Evolutionary conservation across 805 yeast species (phyloP).

Genomic region (Kodamaea lidongshanica): DNA sequence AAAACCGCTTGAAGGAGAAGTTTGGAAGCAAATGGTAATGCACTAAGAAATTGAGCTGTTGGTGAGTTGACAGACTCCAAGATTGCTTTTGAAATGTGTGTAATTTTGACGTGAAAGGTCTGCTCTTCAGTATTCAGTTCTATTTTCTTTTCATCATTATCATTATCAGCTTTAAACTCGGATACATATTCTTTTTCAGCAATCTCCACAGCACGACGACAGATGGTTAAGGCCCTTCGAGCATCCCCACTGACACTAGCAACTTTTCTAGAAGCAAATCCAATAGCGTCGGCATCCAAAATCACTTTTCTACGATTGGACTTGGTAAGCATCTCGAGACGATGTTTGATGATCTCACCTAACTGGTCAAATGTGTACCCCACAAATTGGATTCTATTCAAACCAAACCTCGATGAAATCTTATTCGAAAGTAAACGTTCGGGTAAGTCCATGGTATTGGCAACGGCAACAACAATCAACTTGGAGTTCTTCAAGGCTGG

Average conservation of each 20-base stretch:
- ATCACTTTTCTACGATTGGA: slow-evolving; percentile 37
- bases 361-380: slow-evolving; percentile 83
- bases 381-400: slow-evolving; percentile 77
- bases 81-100: slow-evolving; percentile 74
- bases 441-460: slow-evolving; percentile 96
- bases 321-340: slow-evolving; percentile 47
- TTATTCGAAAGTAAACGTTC: slow-evolving; percentile 83
- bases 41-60: slow-evolving; percentile 47
- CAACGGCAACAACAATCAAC: slow-evolving; percentile 84
- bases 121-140: slow-evolving; percentile 20
- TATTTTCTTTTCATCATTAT: neutral
- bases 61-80: slow-evolving; percentile 77
- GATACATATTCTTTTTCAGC: slow-evolving; percentile 59
- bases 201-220: slow-evolving; percentile 83
- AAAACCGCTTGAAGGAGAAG: slow-evolving; percentile 65
- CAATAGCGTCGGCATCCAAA: slow-evolving; percentile 68
- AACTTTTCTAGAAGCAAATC: slow-evolving; percentile 87
- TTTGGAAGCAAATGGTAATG: slow-evolving; percentile 64
- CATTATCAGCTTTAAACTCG: slow-evolving; percentile 13
- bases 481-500: slow-evolving; percentile 78
- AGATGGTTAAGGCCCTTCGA: slow-evolving; percentile 80
- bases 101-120: slow-evolving; percentile 54
- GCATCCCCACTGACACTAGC: slow-evolving; percentile 98
- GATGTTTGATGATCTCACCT: slow-evolving; percentile 62
- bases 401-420: slow-evolving; percentile 84